Percentiles rank a stretch among this genome's conserved stretches.
These are phyloP conservation scores for Dimargaris xerosporica DNA, from an alignment of 192 early-diverging fungal species.

Conservation along the genomic window DNA sequence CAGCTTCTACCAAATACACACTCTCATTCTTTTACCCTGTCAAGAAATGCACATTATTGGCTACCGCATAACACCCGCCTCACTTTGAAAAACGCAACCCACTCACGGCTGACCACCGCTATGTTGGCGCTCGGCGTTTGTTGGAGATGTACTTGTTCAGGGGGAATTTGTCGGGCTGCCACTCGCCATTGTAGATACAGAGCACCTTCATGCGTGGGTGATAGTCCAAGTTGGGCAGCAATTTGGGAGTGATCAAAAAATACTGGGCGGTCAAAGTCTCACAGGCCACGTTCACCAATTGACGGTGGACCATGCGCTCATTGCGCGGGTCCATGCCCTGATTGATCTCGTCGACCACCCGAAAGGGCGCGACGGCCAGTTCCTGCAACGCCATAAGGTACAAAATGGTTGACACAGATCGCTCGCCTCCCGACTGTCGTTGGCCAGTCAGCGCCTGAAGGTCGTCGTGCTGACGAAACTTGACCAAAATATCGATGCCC, in stretches of 20 bases:
- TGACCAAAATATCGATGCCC: slow-evolving; percentile 90
- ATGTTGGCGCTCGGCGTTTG: too few relatives aligned
- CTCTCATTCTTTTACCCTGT: too few relatives aligned
- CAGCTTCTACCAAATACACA: too few relatives aligned
- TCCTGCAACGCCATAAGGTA: slow-evolving; percentile 90
- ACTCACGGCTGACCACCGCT: too few relatives aligned
- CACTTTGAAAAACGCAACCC: too few relatives aligned
- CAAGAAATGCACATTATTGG: too few relatives aligned
- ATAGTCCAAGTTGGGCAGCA: slow-evolving; percentile 85
- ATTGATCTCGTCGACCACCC: slow-evolving; percentile 99
- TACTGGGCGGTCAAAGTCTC: slow-evolving; percentile 36
- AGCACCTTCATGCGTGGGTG: slow-evolving; percentile 82
- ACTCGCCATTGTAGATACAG: slow-evolving; percentile 90
- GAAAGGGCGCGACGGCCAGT: slow-evolving; percentile 79
- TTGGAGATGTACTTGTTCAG: slow-evolving; percentile 21
- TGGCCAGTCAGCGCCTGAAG: slow-evolving; percentile 72
- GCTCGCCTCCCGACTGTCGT: slow-evolving; percentile 94
- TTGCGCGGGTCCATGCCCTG: slow-evolving; percentile 98
- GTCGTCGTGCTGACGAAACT: slow-evolving; percentile 74
- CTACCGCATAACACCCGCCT: too few relatives aligned
- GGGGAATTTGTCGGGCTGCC: slow-evolving; percentile 45
- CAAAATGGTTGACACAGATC: slow-evolving; percentile 88
- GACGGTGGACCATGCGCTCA: slow-evolving; percentile 86
- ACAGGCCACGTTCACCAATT: slow-evolving; percentile 76
- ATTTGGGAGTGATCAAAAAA: slow-evolving; percentile 97